These are phyloP conservation scores for Apiotrichum siamense DNA, from an alignment of 1,284 basidiomycete species.

Conservation along the genomic window DNA sequence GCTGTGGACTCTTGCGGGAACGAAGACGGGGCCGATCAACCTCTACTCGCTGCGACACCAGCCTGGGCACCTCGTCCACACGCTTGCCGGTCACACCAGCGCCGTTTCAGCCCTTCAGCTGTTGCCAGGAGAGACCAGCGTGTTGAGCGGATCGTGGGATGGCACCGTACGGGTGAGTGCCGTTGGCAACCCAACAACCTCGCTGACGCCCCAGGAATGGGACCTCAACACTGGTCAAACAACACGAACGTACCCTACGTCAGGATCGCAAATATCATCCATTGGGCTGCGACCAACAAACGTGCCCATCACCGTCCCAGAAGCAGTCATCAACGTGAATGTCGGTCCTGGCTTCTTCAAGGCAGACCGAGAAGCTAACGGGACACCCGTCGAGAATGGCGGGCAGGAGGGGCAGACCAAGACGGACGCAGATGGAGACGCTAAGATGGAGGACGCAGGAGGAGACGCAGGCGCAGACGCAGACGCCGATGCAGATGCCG, in stretches of 20 bases:
- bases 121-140: constrained; percentile 70
- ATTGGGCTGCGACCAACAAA: constrained; percentile 65
- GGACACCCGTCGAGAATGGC: neutral
- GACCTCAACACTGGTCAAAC: constrained; percentile 87
- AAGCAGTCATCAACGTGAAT: constrained; percentile 17
- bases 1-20: constrained; percentile 80
- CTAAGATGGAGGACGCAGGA: neutral
- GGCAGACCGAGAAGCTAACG: constrained; percentile 6
- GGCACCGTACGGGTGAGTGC: constrained; percentile 72
- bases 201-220: constrained; percentile 68
- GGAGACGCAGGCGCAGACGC: neutral
- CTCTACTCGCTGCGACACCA: constrained; percentile 88
- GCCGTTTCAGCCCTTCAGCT: constrained; percentile 82
- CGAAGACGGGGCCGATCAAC: constrained; percentile 79
- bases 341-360: constrained; percentile 36
- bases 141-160: constrained; percentile 94
- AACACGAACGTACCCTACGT: constrained; percentile 70
- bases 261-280: constrained; percentile 79
- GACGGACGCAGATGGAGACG: constrained; percentile 5
- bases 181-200: neutral
- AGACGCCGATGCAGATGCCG: constrained; percentile 17
- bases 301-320: neutral
- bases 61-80: constrained; percentile 71
- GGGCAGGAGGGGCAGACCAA: constrained; percentile 6
- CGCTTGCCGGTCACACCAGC: constrained; percentile 63